Percentiles rank a stretch among this genome's conserved stretches.
Conservation (phyloP, 257 asterid species). For the Solanum habrochaites region DNA sequence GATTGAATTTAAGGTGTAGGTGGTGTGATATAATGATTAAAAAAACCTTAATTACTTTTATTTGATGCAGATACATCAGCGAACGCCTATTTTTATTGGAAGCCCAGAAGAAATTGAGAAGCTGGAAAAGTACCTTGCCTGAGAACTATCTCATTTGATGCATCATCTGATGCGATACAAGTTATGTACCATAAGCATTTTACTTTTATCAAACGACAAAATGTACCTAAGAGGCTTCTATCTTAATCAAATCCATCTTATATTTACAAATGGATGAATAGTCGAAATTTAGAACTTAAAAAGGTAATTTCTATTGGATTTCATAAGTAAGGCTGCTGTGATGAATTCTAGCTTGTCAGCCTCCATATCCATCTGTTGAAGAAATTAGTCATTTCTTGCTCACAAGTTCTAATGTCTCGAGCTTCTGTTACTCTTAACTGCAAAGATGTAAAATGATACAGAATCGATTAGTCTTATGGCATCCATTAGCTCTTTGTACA, state of each 20-base stretch:
- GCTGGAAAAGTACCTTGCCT: conserved; percentile 31
- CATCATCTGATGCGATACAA: neutral
- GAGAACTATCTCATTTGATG: neutral
- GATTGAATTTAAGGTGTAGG: neutral
- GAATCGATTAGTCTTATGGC: neutral
- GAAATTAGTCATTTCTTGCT: neutral
- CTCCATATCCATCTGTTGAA: neutral
- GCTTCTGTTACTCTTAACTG: conserved; percentile 4
- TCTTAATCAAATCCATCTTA: neutral
- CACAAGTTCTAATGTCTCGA: neutral
- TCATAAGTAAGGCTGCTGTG: neutral
- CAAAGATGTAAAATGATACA: neutral
- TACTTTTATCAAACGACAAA: neutral
- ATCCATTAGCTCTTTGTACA: neutral
- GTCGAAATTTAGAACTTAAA: neutral
- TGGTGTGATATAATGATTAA: neutral
- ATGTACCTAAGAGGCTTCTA: neutral
- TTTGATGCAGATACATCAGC: conserved; percentile 62
- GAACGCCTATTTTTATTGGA: conserved; percentile 70
- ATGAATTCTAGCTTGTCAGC: neutral
- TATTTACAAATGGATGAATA: neutral
- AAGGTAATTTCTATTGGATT: neutral
- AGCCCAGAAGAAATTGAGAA: conserved; percentile 65
- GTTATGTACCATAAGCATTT: neutral
- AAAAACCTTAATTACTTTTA: neutral